These are phyloP conservation scores for Sphaerulina musiva DNA, from an alignment of 2,329 filamentous ascomycete genomes.

Conservation along the genomic window DNA sequence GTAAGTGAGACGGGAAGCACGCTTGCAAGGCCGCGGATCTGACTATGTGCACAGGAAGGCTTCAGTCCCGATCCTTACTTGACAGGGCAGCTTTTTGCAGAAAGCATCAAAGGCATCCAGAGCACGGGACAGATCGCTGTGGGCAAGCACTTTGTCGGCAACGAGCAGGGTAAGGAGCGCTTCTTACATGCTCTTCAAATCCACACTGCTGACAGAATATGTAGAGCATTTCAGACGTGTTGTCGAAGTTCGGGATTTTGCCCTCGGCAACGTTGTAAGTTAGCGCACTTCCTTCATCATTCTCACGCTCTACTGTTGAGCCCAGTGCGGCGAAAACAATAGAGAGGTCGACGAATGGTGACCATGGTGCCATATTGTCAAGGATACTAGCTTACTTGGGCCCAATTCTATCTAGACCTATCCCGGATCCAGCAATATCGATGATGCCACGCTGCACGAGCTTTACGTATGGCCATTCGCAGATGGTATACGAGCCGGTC, in stretches of 20 bases:
- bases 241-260: constrained; percentile 44
- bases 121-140: constrained; percentile 74
- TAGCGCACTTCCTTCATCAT: too few relatives aligned
- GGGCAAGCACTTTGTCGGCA: constrained; percentile 68
- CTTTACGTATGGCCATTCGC: constrained; percentile 41
- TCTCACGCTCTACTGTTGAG: too few relatives aligned
- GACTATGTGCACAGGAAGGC: constrained; percentile 40
- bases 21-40: constrained; percentile 55
- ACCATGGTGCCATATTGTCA: too few relatives aligned
- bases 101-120: constrained; percentile 73
- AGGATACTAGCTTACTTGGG: too few relatives aligned
- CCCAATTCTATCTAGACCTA: neutral
- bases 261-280: constrained; percentile 40
- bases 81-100: constrained; percentile 47
- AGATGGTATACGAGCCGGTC: constrained; percentile 45
- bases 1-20: neutral
- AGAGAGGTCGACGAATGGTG: too few relatives aligned
- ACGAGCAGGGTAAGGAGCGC: constrained; percentile 51
- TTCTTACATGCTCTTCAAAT: too few relatives aligned
- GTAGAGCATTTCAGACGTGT: constrained; percentile 59
- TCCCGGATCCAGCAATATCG: constrained; percentile 51
- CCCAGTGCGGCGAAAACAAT: too few relatives aligned
- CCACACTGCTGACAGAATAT: too few relatives aligned
- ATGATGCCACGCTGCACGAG: constrained; percentile 53
- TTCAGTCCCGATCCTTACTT: constrained; percentile 69